Evolutionary conservation across 1,284 basidiomycete species (phyloP), one percentile per base, ranked within the genome.

Genomic region (Leccinum subspadiceum): DNA sequence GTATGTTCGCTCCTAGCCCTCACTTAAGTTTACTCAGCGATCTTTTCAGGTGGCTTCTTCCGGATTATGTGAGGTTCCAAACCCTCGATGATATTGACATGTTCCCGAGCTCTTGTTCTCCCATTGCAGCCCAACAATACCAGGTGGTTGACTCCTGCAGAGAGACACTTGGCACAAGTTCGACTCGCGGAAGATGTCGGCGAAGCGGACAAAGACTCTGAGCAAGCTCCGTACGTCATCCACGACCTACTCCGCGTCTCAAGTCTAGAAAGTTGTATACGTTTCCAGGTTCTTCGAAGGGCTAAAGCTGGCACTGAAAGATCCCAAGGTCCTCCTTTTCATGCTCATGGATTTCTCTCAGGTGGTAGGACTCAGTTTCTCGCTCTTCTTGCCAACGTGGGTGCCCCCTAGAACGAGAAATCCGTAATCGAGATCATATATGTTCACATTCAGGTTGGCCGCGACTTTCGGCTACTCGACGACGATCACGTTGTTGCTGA

Each of bases 181-280:
- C 83, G 90, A 5, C 78, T 92, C 29, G 80, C 85, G 0, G 89
- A 90, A 69, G 89, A 92, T 68, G 84, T 83, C n/a, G 87, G 87
- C 5, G 86, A 88, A 72, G 84, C 84, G 0, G 86, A 89, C 64
- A 76, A 81, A 62, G 86, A 87, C 64, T 79, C 79, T 46, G 70
- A 73, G 1, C 73, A 81, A 58, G 82, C 83, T 58, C 82, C 84
- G 84, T 85, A 67, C 56, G 83, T 75, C 17, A 3, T 44, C 41
- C 29, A 50, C 17, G 2, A 17, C 17, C n/a, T 20, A 3, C 24
- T 2, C 9, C n/a, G 9, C 5, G 2, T 41, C 33, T 13, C 3
- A 5, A 20, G 13, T 22, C 50, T n/a, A 29, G 10, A 33, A 33
- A 51, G 2, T 15, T 13, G 13, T 10, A 52, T 22, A 60, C 17